These are phyloP conservation scores for Fremontodendron californicum DNA, from an alignment of 345 rosid species.

Conservation along the genomic window DNA sequence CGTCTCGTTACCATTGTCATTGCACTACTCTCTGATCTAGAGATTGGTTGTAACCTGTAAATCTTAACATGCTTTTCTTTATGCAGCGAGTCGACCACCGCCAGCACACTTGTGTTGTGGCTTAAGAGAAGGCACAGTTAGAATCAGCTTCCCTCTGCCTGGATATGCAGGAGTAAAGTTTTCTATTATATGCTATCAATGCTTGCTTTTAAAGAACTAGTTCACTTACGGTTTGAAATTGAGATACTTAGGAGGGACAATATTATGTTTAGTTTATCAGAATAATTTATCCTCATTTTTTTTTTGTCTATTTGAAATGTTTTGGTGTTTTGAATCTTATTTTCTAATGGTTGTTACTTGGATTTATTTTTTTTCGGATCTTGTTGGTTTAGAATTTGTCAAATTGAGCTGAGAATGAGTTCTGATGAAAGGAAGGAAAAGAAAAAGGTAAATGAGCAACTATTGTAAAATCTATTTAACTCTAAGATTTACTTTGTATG, in stretches of 20 bases:
- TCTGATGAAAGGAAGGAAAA: too few relatives aligned
- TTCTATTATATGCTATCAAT: neutral
- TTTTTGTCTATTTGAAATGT: neutral
- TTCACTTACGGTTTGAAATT: constrained; percentile 7
- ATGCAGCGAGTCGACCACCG: constrained; percentile 62
- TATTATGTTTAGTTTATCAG: neutral
- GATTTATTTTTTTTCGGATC: neutral
- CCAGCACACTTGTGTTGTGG: constrained; percentile 65
- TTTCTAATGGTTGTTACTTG: neutral
- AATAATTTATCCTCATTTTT: neutral
- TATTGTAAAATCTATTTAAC: too few relatives aligned
- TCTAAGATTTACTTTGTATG: too few relatives aligned
- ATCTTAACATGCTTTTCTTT: neutral
- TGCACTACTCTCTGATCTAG: too few relatives aligned
- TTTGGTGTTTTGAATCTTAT: neutral
- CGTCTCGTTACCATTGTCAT: neutral
- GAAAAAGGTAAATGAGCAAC: too few relatives aligned
- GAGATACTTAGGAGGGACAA: constrained; percentile 1
- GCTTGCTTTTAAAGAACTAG: neutral
- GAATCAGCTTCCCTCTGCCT: neutral
- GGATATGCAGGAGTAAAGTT: neutral
- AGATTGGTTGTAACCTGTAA: neutral
- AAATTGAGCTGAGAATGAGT: too few relatives aligned
- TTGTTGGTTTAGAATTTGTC: neutral
- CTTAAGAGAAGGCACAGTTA: constrained; percentile 21